Evolutionary conservation across 768 basidiomycete genomes (phyloP), one percentile per base, ranked within the genome.

Genomic region (Pleurotus pulmonarius): DNA sequence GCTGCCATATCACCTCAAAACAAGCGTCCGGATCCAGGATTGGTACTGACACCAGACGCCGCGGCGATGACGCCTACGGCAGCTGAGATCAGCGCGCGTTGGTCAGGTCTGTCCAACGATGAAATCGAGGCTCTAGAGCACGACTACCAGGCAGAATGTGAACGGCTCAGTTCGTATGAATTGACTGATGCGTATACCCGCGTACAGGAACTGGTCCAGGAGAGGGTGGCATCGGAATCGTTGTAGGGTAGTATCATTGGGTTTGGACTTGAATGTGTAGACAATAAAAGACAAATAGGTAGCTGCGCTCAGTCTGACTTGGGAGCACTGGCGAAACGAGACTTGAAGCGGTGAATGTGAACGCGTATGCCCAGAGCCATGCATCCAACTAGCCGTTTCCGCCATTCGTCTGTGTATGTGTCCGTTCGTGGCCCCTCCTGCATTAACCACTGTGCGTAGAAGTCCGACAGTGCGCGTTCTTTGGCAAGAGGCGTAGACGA

Each of bases 381-480:
- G 61, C 77, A 77, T 8, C 75, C 67, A 58, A 69, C 73, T 62
- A 86, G 91, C 15, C 85, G 81, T 57, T 73, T 77, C 54, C 86
- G 75, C 87, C 87, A 90, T 69, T 87, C 83, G 22, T 67, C 61
- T 2, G 83, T 84, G 67, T 92, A 94, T 38, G 69, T 75, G 51
- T 76, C 77, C 52, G 84, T 82, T 26, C 80, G 77, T 2, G 65
- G 60, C 29, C 73, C 74, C 70, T 94, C 90, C 65, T 88, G 87
- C 64, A 78, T 73, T 44, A 88, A 74, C 92, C 92, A 94, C 60
- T 80, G 78, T 47, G 70, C 75, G 72, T 89, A 90, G 70, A 93
- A 92, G 41, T 79, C 78, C 15, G 88, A 86, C 22, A 92, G 74
- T 0, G 86, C 85, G n/a, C 72, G 70, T 67, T 93, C 90, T 63